These are phyloP conservation scores for Gaeumannomyces sp. DNA, from an alignment of 2,329 filamentous ascomycete genomes.

Conservation along the genomic window DNA sequence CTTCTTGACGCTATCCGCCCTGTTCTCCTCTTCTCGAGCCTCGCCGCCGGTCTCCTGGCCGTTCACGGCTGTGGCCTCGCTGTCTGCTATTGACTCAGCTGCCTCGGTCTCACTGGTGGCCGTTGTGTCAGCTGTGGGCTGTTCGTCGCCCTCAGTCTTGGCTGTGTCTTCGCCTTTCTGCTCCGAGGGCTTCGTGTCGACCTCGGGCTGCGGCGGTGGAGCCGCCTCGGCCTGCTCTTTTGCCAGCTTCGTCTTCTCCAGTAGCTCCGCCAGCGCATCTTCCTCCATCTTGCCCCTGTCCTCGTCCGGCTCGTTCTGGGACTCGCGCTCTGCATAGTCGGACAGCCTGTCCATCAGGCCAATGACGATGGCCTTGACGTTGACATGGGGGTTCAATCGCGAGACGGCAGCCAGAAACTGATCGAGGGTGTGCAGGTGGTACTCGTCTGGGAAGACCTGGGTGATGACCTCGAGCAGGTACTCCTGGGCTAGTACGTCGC, in stretches of 20 bases:
- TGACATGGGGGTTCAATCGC: constrained; percentile 89
- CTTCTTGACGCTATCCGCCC: constrained; percentile 25
- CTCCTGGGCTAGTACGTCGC: constrained; percentile 93
- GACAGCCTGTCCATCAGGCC: constrained; percentile 95
- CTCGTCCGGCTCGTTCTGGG: constrained; percentile 62
- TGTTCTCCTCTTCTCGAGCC: constrained; percentile 16
- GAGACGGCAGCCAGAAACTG: constrained; percentile 91
- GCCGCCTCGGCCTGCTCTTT: constrained; percentile 19
- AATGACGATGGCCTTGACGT: constrained; percentile 96
- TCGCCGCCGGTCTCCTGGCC: constrained; percentile 29
- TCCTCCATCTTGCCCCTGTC: constrained; percentile 74
- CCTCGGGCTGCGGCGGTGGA: constrained; percentile 10
- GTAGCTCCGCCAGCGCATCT: constrained; percentile 69
- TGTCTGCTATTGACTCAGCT: constrained; percentile 37
- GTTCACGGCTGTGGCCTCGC: constrained; percentile 42
- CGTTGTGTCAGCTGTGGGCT: constrained; percentile 14
- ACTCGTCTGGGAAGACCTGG: constrained; percentile 98
- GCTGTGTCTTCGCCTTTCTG: constrained; percentile 25
- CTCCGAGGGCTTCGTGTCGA: constrained; percentile 17
- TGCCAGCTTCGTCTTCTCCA: constrained; percentile 70
- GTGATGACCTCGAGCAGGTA: constrained; percentile 98
- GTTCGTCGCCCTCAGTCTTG: constrained; percentile 25
- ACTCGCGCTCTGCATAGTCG: constrained; percentile 86
- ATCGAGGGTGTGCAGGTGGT: constrained; percentile 93
- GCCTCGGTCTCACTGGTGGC: constrained; percentile 31